Evolutionary conservation across 345 rosid species (phyloP).

Genomic region (Microcos paniculata): DNA sequence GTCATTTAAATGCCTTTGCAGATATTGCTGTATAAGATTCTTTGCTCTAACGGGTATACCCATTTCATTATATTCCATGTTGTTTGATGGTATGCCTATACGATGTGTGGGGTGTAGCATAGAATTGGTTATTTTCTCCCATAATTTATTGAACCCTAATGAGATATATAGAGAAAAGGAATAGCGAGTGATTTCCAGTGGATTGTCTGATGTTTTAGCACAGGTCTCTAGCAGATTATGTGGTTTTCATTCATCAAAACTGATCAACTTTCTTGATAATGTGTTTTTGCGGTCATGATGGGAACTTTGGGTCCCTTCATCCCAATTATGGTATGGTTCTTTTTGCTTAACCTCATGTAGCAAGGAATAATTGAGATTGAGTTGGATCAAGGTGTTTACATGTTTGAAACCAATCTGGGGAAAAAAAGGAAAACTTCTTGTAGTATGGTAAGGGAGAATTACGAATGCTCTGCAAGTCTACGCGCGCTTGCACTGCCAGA

Average conservation of each 20-base stretch:
- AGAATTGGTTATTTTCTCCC: background rate
- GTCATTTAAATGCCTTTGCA: background rate
- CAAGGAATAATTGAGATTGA: background rate
- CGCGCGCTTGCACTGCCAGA: background rate
- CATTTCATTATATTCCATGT: background rate
- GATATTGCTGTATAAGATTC: background rate
- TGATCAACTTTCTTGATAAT: too few relatives aligned
- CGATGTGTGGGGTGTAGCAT: background rate
- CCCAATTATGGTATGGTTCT: background rate
- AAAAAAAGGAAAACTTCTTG: background rate
- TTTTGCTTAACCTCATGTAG: background rate
- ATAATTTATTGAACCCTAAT: background rate
- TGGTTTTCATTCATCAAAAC: background rate
- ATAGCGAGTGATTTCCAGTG: background rate
- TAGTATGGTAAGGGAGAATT: background rate
- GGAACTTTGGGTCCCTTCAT: background rate
- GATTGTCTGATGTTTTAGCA: background rate
- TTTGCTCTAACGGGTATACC: background rate
- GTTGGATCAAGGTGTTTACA: background rate
- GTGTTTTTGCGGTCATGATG: background rate
- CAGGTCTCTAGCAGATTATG: background rate
- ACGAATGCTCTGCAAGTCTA: background rate
- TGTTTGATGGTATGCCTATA: background rate
- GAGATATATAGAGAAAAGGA: background rate
- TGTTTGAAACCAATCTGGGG: background rate